Base-by-base conservation (phyloP, 495 filamentous ascomycete genomes). In the Penicillium pancosmium region DNA sequence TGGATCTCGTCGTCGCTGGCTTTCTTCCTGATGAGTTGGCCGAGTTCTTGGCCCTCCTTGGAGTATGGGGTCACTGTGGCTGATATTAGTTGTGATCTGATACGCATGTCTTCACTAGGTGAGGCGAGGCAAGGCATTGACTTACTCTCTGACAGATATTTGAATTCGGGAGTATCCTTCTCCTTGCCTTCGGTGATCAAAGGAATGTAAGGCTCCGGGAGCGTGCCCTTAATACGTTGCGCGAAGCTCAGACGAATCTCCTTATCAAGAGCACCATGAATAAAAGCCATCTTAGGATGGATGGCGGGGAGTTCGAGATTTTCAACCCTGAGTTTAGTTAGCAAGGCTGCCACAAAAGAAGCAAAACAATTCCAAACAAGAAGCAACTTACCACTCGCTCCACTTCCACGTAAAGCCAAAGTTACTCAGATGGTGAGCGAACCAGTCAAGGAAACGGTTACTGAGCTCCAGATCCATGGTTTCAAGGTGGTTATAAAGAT, bases 381-480 rank as follows among this genome's bases (percentile, higher is more conserved):
- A 31, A 31, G 27, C 27, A 10, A 71, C 81, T 72, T 68, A 87
- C 94, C 94, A 99, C 76, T 99, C 94, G 18, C 88, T 88, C 94
- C 94, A 99, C 76, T 98, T 98, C 94, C 94, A 99, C 4, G 95
- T 94, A 66, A 98, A 99, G 40, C 96, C 94, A 66, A 98, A 99
- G 75, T 99, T 99, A 73, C 92, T 96, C 63, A 99, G 71, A 77
- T 99, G 94, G 68, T 99, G 95, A 13, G 93, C 83, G 66, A 99
- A 99, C 94, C 94, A 99, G 70, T 98, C 94, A 68, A 95, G 79
- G 75, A 97, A 98, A 15, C 94, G 86, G 70, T 90, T 87, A 56
- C 76, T 82, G 38, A 99, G 75, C 74, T 99, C 95, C 41, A 95
- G 72, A 65, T 99, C 94, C 77, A 98, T 86, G 4, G 80, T 80